These are phyloP conservation scores for Fimicolochytrium jonesii DNA, from an alignment of 192 early-diverging fungal species.

Conservation along the genomic window DNA sequence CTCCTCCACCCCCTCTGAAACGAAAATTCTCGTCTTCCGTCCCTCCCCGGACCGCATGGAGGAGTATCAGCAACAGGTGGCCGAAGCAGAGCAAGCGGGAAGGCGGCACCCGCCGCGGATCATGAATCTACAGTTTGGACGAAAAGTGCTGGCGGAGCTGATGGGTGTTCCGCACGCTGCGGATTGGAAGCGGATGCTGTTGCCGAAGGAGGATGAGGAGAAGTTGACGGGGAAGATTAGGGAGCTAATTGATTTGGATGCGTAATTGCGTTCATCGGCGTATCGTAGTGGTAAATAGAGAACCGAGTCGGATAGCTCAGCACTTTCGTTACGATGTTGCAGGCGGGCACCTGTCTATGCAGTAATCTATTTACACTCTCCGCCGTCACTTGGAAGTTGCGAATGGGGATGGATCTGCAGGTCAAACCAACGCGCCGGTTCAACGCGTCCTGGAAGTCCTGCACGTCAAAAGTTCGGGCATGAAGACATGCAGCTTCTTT, in stretches of 20 bases:
- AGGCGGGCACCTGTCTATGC: too few relatives aligned
- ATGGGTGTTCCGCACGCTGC: conserved; percentile 65
- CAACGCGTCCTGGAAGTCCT: too few relatives aligned
- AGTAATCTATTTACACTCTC: too few relatives aligned
- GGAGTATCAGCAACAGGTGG: neutral
- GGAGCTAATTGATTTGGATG: conserved; percentile 15
- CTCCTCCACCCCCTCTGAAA: neutral
- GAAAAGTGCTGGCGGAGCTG: conserved; percentile 62
- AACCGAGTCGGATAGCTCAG: too few relatives aligned
- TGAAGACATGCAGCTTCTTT: too few relatives aligned
- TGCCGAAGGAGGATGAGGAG: conserved; percentile 61
- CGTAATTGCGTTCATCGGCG: neutral
- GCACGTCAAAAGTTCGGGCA: too few relatives aligned
- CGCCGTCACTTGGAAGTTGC: too few relatives aligned
- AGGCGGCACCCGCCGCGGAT: conserved; percentile 21
- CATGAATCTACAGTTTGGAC: conserved; percentile 78
- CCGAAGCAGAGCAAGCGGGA: conserved; percentile 7
- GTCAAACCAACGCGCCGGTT: too few relatives aligned
- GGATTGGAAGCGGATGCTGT: conserved; percentile 76
- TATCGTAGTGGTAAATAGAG: too few relatives aligned
- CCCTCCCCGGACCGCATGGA: conserved; percentile 14
- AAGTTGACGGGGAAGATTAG: conserved; percentile 22
- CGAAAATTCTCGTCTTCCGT: conserved; percentile 20
- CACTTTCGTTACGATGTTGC: too few relatives aligned
- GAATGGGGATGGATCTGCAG: too few relatives aligned